Evolutionary conservation across 768 basidiomycete genomes (phyloP).

Genomic region (Termitomyces sp.): DNA sequence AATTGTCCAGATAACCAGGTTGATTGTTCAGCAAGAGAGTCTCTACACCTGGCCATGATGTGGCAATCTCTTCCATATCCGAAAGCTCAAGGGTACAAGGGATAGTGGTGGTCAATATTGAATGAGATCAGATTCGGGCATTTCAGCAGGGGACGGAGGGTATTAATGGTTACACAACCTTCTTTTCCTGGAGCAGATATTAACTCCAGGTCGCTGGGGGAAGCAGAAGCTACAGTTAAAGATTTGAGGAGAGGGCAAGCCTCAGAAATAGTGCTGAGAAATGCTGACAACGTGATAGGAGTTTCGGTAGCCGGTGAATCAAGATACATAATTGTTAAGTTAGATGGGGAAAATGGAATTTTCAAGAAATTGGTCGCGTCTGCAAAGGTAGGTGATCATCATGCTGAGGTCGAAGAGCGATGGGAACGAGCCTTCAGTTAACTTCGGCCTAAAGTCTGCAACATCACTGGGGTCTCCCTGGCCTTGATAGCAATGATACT

Average conservation of each 20-base stretch:
- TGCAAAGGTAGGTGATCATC: slow-evolving; percentile 35
- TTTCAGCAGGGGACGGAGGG: slow-evolving; percentile 29
- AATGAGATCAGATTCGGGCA: slow-evolving; percentile 27
- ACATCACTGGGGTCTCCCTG: slow-evolving; percentile 39
- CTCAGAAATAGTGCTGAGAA: slow-evolving; percentile 39
- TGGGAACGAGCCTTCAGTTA: slow-evolving; percentile 47
- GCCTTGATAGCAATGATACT: slow-evolving; percentile 43
- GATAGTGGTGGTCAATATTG: slow-evolving; percentile 33
- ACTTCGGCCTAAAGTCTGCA: slow-evolving; percentile 32
- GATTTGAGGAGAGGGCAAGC: slow-evolving; percentile 41
- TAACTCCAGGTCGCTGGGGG: slow-evolving; percentile 12
- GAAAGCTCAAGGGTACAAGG: slow-evolving; percentile 30
- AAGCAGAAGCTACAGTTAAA: slow-evolving; percentile 34
- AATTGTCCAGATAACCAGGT: slow-evolving; percentile 25
- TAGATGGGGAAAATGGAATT: slow-evolving; percentile 36
- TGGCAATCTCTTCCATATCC: slow-evolving; percentile 41
- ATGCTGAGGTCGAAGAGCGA: slow-evolving; percentile 46
- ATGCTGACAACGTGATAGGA: slow-evolving; percentile 31
- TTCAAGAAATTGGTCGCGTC: slow-evolving; percentile 41
- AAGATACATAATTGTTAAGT: slow-evolving; percentile 45
- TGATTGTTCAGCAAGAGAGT: slow-evolving; percentile 41
- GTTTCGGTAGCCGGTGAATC: slow-evolving; percentile 42
- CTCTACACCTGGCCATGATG: slow-evolving; percentile 38
- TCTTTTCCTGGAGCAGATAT: slow-evolving; percentile 11
- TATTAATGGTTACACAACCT: slow-evolving; percentile 22